Percentiles rank a stretch among this genome's conserved stretches.
phyloP scores from a whole-genome alignment of 495 filamentous ascomycete genomes.

The Aspergillus olivimuriae region DNA sequence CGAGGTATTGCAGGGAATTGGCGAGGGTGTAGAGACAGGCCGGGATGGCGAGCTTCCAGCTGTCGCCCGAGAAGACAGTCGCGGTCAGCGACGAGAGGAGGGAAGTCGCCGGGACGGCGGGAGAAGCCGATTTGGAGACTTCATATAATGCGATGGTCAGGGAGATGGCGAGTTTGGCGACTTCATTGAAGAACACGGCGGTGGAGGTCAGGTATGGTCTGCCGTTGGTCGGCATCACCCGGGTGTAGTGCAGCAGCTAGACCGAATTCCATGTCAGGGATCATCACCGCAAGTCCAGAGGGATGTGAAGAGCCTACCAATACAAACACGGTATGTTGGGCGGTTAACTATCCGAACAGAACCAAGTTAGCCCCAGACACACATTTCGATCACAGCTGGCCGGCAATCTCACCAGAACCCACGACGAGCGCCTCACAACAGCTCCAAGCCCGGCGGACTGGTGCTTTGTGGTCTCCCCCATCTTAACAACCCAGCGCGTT shows the following conservation, averaged over 20 bases:
- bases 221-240: slow-evolving; percentile 77
- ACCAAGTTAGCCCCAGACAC: slow-evolving; percentile 17
- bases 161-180: slow-evolving; percentile 82
- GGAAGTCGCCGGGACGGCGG: slow-evolving; percentile 69
- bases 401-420: slow-evolving; percentile 59
- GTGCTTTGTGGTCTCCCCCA: slow-evolving; percentile 33
- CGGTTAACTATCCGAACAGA: slow-evolving; percentile 24
- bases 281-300: not conserved
- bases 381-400: too few relatives aligned
- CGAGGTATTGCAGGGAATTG: slow-evolving; percentile 88
- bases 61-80: slow-evolving; percentile 83
- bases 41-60: slow-evolving; percentile 92
- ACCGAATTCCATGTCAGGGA: slow-evolving; percentile 11
- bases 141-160: slow-evolving; percentile 84
- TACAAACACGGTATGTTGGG: slow-evolving; percentile 35
- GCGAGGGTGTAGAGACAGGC: slow-evolving; percentile 84
- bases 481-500: too few relatives aligned
- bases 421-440: slow-evolving; percentile 69
- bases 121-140: slow-evolving; percentile 64
- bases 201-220: slow-evolving; percentile 91
- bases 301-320: slow-evolving; percentile 26
- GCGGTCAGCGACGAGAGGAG: slow-evolving; percentile 73
- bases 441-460: slow-evolving; percentile 49
- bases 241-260: slow-evolving; percentile 86
- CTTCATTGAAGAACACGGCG: slow-evolving; percentile 88